phyloP scores from a whole-genome alignment of 139 green algal genomes.

The Microglena sp. region DNA sequence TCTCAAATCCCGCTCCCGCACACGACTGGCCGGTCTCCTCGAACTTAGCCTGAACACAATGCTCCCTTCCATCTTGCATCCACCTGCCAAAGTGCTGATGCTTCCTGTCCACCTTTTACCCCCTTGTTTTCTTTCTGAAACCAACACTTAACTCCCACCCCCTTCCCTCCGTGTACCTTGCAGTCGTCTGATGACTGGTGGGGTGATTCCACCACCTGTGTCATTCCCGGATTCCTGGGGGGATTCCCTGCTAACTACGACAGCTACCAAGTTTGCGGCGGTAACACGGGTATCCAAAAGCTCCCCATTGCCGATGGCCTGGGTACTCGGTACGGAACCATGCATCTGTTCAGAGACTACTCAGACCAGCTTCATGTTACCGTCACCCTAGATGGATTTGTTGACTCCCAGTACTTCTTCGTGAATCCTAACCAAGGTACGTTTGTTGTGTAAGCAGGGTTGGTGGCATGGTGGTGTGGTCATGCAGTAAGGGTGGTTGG shows the following conservation, averaged over 20 bases:
- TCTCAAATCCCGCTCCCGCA: no score
- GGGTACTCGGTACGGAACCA: background rate
- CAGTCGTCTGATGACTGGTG: constrained; percentile 8
- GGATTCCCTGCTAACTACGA: constrained; percentile 3
- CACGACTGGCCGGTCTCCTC: no score
- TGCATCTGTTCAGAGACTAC: constrained; percentile 6
- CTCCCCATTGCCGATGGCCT: background rate
- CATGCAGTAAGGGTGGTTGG: no score
- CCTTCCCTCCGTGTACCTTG: no score
- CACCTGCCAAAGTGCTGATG: no score
- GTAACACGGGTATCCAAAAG: background rate
- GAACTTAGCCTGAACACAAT: no score
- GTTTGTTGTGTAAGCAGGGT: background rate
- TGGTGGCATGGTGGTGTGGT: background rate
- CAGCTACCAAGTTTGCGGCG: constrained; percentile 2
- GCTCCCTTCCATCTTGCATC: no score
- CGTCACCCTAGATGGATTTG: background rate
- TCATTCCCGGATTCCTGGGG: background rate
- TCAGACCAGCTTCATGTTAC: background rate
- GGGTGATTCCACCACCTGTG: background rate
- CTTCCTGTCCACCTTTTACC: no score
- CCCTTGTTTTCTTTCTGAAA: no score
- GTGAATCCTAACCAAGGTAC: background rate
- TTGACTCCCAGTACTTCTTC: background rate
- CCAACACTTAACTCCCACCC: no score